These are phyloP conservation scores for Claviceps digitariae DNA, from an alignment of 2,329 filamentous ascomycete species.

Conservation along the genomic window DNA sequence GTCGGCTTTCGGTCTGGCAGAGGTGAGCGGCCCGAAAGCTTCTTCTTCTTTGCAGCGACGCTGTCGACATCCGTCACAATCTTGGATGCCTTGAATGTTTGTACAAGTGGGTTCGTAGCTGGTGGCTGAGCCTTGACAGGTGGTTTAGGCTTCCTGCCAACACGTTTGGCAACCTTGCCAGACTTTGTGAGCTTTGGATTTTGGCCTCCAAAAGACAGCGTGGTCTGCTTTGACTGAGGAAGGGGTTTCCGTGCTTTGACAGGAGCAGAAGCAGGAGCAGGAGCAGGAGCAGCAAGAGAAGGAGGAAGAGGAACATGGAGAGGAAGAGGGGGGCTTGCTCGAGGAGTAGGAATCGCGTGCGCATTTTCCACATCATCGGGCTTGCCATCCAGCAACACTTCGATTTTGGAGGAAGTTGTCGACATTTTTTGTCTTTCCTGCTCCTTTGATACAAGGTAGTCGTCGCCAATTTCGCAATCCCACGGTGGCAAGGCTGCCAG, in stretches of 20 bases:
- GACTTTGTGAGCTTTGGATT: slow-evolving; percentile 10
- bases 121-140: slow-evolving; percentile 22
- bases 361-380: slow-evolving; percentile 27
- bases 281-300: background rate
- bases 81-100: slow-evolving; percentile 32
- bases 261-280: background rate
- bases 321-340: slow-evolving; percentile 39
- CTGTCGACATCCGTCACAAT: slow-evolving; percentile 13
- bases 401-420: slow-evolving; percentile 11
- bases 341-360: slow-evolving; percentile 43
- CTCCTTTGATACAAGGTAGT: slow-evolving; percentile 32
- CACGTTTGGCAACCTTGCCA: slow-evolving; percentile 16
- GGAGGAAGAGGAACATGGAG: background rate
- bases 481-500: slow-evolving; percentile 50
- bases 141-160: slow-evolving; percentile 20
- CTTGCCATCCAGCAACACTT: slow-evolving; percentile 18
- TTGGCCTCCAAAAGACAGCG: slow-evolving; percentile 29
- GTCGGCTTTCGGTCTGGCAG: slow-evolving; percentile 2
- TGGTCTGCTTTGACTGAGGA: slow-evolving; percentile 36
- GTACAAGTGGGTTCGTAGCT: slow-evolving; percentile 25
- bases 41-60: slow-evolving; percentile 10
- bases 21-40: slow-evolving; percentile 5
- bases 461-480: slow-evolving; percentile 39
- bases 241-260: slow-evolving; percentile 29
- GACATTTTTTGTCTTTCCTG: slow-evolving; percentile 26